Evolutionary conservation across 1,284 basidiomycete genomes (phyloP).

Genomic region (Earliella scabrosa): DNA sequence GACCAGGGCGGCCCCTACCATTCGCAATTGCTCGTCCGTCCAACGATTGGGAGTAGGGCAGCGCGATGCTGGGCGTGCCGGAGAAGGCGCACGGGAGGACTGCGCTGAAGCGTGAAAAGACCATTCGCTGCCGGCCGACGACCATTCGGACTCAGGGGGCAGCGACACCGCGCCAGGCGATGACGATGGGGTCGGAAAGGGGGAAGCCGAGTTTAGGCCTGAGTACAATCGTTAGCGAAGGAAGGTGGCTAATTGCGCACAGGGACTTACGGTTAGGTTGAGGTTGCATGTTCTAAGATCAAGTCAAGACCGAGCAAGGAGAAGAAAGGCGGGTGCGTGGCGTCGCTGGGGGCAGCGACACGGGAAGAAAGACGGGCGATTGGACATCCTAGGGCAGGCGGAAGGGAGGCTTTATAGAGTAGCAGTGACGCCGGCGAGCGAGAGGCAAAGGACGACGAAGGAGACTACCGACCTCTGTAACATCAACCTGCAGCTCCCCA

Average conservation of each 20-base stretch:
- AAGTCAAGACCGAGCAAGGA: neutral
- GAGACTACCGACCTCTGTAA: slow-evolving; percentile 4
- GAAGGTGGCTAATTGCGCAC: neutral
- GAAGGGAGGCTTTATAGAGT: slow-evolving; percentile 15
- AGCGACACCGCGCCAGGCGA: slow-evolving; percentile 20
- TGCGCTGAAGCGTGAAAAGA: slow-evolving; percentile 6
- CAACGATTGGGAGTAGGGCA: neutral
- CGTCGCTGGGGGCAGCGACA: slow-evolving; percentile 2
- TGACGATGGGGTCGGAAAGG: slow-evolving; percentile 15
- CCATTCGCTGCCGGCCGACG: slow-evolving; percentile 9
- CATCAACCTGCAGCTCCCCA: slow-evolving; percentile 17
- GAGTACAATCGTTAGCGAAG: neutral
- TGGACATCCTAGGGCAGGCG: slow-evolving; percentile 3
- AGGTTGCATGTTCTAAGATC: slow-evolving; percentile 9
- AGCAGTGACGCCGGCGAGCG: slow-evolving; percentile 13
- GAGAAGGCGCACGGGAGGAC: slow-evolving; percentile 15
- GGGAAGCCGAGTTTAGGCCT: slow-evolving; percentile 18
- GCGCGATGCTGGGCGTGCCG: slow-evolving; percentile 3
- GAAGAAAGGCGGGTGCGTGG: neutral
- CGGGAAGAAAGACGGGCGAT: slow-evolving; percentile 10
- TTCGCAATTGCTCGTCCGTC: slow-evolving; percentile 1
- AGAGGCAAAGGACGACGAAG: slow-evolving; percentile 18
- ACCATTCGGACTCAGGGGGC: slow-evolving; percentile 18
- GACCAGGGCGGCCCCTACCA: neutral
- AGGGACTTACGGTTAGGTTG: slow-evolving; percentile 22